Evolutionary conservation across 768 basidiomycete species (phyloP).

Genomic region (Clitopilus passeckerianus): DNA sequence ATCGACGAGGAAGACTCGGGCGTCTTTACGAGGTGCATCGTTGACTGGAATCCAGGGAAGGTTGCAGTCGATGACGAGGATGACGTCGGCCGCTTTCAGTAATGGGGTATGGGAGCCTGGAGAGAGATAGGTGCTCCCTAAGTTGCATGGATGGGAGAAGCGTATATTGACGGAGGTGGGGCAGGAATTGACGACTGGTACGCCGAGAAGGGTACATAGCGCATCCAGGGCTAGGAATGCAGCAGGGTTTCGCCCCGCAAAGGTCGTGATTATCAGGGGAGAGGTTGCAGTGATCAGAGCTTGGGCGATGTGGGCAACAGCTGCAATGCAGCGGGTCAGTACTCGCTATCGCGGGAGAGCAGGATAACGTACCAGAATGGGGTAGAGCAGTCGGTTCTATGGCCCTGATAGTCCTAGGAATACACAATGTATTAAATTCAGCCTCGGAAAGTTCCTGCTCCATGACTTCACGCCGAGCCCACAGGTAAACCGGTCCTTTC

Average conservation of each 20-base stretch:
- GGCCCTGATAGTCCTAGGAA: constrained; percentile 22
- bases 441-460: constrained; percentile 52
- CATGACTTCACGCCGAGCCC: constrained; percentile 67
- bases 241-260: constrained; percentile 48
- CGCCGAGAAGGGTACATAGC: constrained; percentile 46
- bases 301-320: constrained; percentile 10
- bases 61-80: constrained; percentile 65
- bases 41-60: constrained; percentile 59
- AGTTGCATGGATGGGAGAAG: constrained; percentile 48
- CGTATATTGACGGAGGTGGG: constrained; percentile 50
- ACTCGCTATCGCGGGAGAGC: not conserved
- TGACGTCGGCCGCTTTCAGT: constrained; percentile 52
- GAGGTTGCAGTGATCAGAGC: constrained; percentile 42
- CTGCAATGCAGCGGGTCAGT: not conserved
- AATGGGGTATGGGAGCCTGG: constrained; percentile 38
- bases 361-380: constrained; percentile 19
- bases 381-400: constrained; percentile 47
- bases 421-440: constrained; percentile 8
- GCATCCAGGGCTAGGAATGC: constrained; percentile 28
- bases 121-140: constrained; percentile 47
- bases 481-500: constrained; percentile 70
- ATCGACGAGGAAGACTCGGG: constrained; percentile 58
- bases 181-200: constrained; percentile 51
- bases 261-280: constrained; percentile 64
- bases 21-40: constrained; percentile 29